These are phyloP conservation scores for Nemania abortiva DNA, from an alignment of 2,329 filamentous ascomycete genomes.

Conservation along the genomic window DNA sequence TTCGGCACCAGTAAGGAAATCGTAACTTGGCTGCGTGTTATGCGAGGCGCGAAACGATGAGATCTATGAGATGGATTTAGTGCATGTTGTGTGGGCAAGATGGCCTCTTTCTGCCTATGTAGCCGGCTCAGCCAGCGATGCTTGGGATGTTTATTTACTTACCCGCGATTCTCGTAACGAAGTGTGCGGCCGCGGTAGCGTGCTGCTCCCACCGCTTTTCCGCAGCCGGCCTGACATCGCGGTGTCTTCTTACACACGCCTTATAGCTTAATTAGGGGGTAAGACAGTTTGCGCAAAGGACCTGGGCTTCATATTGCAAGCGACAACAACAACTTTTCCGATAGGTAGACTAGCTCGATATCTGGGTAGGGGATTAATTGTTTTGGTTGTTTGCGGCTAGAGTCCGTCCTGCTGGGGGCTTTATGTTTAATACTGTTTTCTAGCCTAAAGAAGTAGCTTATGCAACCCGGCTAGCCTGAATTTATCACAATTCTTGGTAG, in stretches of 20 bases:
- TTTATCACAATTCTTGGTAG: background rate
- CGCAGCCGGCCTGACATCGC: conserved; percentile 48
- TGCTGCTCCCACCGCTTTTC: conserved; percentile 46
- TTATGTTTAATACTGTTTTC: background rate
- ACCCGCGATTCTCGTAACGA: conserved; percentile 48
- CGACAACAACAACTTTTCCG: background rate
- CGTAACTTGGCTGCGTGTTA: conserved; percentile 66
- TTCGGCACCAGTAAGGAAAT: conserved; percentile 69
- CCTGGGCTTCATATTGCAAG: conserved; percentile 18
- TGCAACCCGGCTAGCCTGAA: background rate
- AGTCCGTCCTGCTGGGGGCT: conserved; percentile 2
- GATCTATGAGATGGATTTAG: conserved; percentile 50
- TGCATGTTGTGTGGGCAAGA: conserved; percentile 13
- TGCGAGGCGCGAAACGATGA: conserved; percentile 63
- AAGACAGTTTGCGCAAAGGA: background rate
- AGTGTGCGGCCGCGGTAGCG: conserved; percentile 41
- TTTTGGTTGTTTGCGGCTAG: conserved; percentile 37
- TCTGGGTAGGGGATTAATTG: conserved; percentile 14
- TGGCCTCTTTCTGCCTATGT: background rate
- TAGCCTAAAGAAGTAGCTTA: conserved; percentile 9
- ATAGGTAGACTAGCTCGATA: background rate
- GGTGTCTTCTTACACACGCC: conserved; percentile 4
- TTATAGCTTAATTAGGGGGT: background rate
- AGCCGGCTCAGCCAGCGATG: background rate
- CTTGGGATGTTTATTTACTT: conserved; percentile 43